Evolutionary conservation across 129 eudicot genomes (phyloP).

Genomic region (Ambrosia artemisiifolia): DNA sequence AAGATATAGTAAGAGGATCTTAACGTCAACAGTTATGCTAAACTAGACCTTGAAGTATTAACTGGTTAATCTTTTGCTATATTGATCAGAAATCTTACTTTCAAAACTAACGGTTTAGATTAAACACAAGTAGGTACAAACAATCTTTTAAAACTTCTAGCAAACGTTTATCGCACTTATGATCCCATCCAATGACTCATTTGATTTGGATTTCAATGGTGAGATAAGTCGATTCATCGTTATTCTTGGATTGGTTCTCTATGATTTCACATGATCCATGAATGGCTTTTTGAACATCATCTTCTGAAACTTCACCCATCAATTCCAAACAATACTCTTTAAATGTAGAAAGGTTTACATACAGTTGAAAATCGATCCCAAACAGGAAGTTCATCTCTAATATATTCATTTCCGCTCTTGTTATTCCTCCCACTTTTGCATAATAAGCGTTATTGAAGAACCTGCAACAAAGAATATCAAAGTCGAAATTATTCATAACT

Average conservation of each 20-base stretch:
- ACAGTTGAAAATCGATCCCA: conserved; percentile 53
- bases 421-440: conserved; percentile 80
- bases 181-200: neutral
- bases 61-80: neutral
- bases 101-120: neutral
- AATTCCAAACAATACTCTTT: conserved; percentile 44
- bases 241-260: conserved; percentile 46
- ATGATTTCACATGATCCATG: conserved; percentile 38
- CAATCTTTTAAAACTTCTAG: neutral
- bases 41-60: neutral
- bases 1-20: neutral
- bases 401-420: conserved; percentile 58
- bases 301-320: conserved; percentile 29
- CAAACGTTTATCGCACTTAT: neutral
- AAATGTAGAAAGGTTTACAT: conserved; percentile 50
- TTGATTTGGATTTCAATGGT: conserved; percentile 35
- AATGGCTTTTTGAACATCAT: conserved; percentile 22
- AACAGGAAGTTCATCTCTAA: conserved; percentile 69
- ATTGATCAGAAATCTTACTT: neutral
- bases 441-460: conserved; percentile 72
- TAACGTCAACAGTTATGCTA: conserved; percentile 18
- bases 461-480: conserved; percentile 33
- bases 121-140: neutral
- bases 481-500: neutral
- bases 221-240: conserved; percentile 41